These are phyloP conservation scores for Aspergillus coremiiformis DNA, from an alignment of 495 filamentous ascomycete genomes.

Conservation along the genomic window DNA sequence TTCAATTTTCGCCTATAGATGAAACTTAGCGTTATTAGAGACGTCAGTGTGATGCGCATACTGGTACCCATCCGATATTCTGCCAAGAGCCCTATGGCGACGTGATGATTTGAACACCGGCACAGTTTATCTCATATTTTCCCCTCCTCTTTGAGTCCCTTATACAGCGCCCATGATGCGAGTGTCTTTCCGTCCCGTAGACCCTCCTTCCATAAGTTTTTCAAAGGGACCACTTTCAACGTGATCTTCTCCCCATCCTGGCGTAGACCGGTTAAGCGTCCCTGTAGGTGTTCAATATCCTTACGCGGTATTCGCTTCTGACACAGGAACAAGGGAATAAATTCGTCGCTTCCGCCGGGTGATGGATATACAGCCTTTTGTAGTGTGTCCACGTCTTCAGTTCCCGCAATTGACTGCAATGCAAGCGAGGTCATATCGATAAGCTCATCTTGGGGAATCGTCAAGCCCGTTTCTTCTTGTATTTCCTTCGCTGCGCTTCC, in stretches of 20 bases:
- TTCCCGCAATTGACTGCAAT: slow-evolving; percentile 23
- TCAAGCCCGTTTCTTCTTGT: slow-evolving; percentile 67
- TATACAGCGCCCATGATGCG: slow-evolving; percentile 68
- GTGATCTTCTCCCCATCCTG: slow-evolving; percentile 79
- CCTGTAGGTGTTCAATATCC: slow-evolving; percentile 61
- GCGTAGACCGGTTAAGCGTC: slow-evolving; percentile 69
- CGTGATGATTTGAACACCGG: background rate
- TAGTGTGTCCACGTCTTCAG: slow-evolving; percentile 36
- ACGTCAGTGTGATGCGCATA: background rate
- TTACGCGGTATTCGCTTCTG: slow-evolving; percentile 57
- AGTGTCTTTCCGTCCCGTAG: slow-evolving; percentile 73
- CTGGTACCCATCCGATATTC: background rate
- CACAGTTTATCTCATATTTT: slow-evolving; percentile 37
- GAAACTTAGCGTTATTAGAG: background rate
- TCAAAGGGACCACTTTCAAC: slow-evolving; percentile 62
- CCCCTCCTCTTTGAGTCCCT: slow-evolving; percentile 59
- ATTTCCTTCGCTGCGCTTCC: slow-evolving; percentile 80
- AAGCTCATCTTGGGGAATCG: slow-evolving; percentile 48
- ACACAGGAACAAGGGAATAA: slow-evolving; percentile 69
- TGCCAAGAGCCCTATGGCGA: background rate
- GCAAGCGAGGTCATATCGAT: slow-evolving; percentile 63
- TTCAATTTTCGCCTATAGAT: background rate
- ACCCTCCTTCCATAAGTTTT: slow-evolving; percentile 70
- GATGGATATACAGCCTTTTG: slow-evolving; percentile 66
- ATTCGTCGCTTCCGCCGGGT: slow-evolving; percentile 78